These are phyloP conservation scores for Perkinsus marinus DNA, from an alignment of 169 alveolate genomes.

Conservation along the genomic window DNA sequence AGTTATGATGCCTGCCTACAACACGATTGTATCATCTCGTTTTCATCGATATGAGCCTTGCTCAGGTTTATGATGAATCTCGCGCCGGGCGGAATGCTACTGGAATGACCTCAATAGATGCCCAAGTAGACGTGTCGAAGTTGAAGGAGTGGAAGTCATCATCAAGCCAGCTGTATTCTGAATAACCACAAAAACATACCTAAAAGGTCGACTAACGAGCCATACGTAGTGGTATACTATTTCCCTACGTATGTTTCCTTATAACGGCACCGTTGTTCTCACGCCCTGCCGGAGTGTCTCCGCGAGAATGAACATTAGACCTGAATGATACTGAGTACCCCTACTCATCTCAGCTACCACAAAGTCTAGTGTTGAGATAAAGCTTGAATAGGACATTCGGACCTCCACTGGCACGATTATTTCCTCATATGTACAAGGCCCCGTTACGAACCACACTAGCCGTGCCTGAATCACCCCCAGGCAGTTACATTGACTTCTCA, in stretches of 20 bases:
- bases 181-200: constrained; percentile 59
- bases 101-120: constrained; percentile 22
- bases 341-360: too few relatives aligned
- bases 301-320: constrained; percentile 2
- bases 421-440: constrained; percentile 52
- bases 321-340: background rate
- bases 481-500: background rate
- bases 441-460: constrained; percentile 15
- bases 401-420: constrained; percentile 53
- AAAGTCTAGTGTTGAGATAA: constrained; percentile 14
- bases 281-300: constrained; percentile 37
- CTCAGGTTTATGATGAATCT: background rate
- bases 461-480: constrained; percentile 6
- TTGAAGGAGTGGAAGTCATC: constrained; percentile 46
- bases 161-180: constrained; percentile 57
- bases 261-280: constrained; percentile 60
- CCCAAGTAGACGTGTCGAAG: constrained; percentile 28
- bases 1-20: too few relatives aligned
- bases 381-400: constrained; percentile 50
- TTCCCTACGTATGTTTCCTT: constrained; percentile 45
- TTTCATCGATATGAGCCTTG: too few relatives aligned
- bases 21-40: too few relatives aligned
- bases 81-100: constrained; percentile 6
- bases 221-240: too few relatives aligned
- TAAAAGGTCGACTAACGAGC: background rate